Evolutionary conservation across 2,329 filamentous ascomycete species (phyloP).

Genomic region (Sphaerulina vaccinii): DNA sequence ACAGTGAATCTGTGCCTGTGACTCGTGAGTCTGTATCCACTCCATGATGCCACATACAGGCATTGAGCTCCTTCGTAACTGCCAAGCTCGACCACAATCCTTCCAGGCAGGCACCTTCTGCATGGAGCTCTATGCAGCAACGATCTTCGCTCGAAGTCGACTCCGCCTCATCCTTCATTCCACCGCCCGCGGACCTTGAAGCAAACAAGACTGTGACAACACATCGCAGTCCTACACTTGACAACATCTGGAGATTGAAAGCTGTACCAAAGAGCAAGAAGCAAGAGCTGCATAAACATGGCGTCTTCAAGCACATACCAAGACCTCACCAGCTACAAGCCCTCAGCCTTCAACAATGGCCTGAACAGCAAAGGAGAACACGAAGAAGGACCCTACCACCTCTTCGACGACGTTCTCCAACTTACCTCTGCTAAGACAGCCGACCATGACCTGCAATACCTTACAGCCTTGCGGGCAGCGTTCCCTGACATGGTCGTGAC

Average conservation of each 20-base stretch:
- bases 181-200: too few relatives aligned
- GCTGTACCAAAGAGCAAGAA: background rate
- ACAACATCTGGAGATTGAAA: background rate
- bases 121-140: background rate
- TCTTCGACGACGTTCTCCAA: constrained; percentile 40
- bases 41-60: too few relatives aligned
- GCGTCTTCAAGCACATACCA: background rate
- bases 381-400: constrained; percentile 23
- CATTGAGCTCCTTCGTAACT: too few relatives aligned
- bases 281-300: too few relatives aligned
- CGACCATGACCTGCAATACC: constrained; percentile 43
- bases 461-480: constrained; percentile 38
- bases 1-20: too few relatives aligned
- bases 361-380: background rate
- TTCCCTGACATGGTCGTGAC: constrained; percentile 43
- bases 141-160: background rate
- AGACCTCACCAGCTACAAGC: constrained; percentile 1
- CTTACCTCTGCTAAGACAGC: constrained; percentile 39
- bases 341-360: background rate
- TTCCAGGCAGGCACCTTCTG: background rate
- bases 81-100: too few relatives aligned
- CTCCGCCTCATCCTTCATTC: background rate
- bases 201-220: too few relatives aligned
- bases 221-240: background rate
- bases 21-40: too few relatives aligned